Evolutionary conservation across 2,329 filamentous ascomycete genomes (phyloP).

Genomic region (Colletotrichum limetticola): DNA sequence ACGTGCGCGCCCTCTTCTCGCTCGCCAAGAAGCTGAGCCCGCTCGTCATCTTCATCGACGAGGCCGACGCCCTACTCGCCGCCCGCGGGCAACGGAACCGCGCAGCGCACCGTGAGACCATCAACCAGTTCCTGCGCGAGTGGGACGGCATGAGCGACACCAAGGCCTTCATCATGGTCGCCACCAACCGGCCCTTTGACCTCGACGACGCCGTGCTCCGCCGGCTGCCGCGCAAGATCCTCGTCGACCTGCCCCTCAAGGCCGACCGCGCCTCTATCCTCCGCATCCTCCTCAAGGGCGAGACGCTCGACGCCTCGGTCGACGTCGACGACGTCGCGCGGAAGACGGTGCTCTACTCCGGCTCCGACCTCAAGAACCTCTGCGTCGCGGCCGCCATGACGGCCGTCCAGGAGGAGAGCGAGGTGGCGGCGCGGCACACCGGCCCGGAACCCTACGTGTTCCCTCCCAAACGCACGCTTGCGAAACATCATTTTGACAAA

Average conservation of each 20-base stretch:
- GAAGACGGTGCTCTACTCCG: constrained; percentile 81
- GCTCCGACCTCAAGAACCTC: constrained; percentile 85
- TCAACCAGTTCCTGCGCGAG: constrained; percentile 96
- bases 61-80: constrained; percentile 92
- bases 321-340: constrained; percentile 71
- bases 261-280: constrained; percentile 76
- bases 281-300: constrained; percentile 75
- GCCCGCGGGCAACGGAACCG: constrained; percentile 76
- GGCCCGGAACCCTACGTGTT: constrained; percentile 65
- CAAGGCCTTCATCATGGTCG: constrained; percentile 97
- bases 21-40: constrained; percentile 91
- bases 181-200: constrained; percentile 95
- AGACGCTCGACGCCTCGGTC: constrained; percentile 70
- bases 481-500: constrained; percentile 80
- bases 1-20: constrained; percentile 90
- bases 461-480: constrained; percentile 75
- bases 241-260: constrained; percentile 78
- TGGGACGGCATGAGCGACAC: constrained; percentile 91
- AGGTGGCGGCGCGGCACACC: constrained; percentile 48
- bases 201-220: constrained; percentile 88
- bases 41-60: constrained; percentile 95
- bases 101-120: constrained; percentile 83
- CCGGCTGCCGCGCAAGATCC: constrained; percentile 76
- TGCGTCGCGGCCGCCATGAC: constrained; percentile 83
- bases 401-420: constrained; percentile 79